Evolutionary conservation across 176 grass and related monocot species (phyloP).

Genomic region (Zizania latifolia): DNA sequence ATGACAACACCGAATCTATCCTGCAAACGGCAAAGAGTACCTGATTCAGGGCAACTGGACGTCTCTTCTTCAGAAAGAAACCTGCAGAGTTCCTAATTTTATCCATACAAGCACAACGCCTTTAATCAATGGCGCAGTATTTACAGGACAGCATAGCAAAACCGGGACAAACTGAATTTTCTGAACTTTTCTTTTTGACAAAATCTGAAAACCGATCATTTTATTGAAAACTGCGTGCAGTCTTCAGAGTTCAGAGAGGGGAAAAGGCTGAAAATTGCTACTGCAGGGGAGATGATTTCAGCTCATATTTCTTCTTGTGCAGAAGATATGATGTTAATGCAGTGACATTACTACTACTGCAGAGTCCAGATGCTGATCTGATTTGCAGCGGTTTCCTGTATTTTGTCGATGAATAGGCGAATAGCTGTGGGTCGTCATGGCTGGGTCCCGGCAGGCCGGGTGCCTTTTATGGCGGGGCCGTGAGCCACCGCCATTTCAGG

Average conservation of each 20-base stretch:
- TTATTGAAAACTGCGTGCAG: background rate
- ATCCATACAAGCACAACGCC: background rate
- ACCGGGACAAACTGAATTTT: background rate
- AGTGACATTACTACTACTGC: too few relatives aligned
- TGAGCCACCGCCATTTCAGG: slow-evolving; percentile 33
- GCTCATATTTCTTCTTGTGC: background rate
- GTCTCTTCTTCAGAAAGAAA: background rate
- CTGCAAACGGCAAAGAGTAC: too few relatives aligned
- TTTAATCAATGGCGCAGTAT: background rate
- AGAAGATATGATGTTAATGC: too few relatives aligned
- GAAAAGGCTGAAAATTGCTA: too few relatives aligned
- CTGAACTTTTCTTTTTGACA: too few relatives aligned
- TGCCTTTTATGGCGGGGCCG: slow-evolving; percentile 19
- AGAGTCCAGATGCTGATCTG: background rate
- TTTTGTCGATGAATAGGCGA: background rate
- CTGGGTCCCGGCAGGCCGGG: background rate
- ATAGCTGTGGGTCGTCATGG: background rate
- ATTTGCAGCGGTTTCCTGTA: background rate
- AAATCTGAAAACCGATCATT: background rate
- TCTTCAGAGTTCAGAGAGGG: too few relatives aligned
- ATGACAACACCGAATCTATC: too few relatives aligned
- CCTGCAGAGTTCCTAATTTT: background rate
- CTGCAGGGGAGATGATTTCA: too few relatives aligned
- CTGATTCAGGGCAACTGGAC: background rate
- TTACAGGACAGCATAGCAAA: background rate